These are phyloP conservation scores for Macrophomina pseudophaseolina DNA, from an alignment of 2,329 filamentous ascomycete species.

Conservation along the genomic window DNA sequence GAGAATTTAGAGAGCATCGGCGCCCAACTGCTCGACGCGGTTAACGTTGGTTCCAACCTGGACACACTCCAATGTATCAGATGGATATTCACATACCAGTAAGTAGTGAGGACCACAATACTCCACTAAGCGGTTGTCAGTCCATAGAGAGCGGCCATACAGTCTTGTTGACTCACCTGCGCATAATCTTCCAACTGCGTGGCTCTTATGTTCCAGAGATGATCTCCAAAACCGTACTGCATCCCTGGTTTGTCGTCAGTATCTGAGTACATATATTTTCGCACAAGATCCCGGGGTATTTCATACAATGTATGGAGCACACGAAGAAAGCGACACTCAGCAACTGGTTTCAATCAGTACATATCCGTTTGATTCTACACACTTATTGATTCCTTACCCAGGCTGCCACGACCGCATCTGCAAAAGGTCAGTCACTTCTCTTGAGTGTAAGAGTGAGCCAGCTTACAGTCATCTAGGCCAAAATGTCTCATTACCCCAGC, in stretches of 20 bases:
- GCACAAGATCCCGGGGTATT: too few relatives aligned
- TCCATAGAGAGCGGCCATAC: too few relatives aligned
- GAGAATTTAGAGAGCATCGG: slow-evolving; percentile 14
- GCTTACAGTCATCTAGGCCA: slow-evolving; percentile 13
- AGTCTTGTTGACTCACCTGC: not conserved
- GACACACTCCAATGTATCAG: not conserved
- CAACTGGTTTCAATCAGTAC: not conserved
- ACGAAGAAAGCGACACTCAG: slow-evolving; percentile 13
- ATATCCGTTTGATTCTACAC: not conserved
- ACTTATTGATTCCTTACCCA: slow-evolving; percentile 3
- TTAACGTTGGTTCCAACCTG: not conserved
- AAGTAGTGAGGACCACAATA: not conserved
- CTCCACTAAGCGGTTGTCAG: not conserved
- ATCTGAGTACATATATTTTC: not conserved
- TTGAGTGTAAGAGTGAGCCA: not conserved
- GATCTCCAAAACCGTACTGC: slow-evolving; percentile 9
- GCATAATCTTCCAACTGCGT: not conserved
- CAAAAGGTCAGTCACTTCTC: not conserved
- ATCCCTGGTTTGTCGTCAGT: not conserved
- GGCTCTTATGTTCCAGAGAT: slow-evolving; percentile 7
- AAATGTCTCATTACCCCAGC: slow-evolving; percentile 7
- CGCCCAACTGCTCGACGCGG: not conserved
- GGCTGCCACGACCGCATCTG: slow-evolving; percentile 15
- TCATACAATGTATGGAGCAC: slow-evolving; percentile 4
- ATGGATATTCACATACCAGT: not conserved